Conservation (phyloP, 768 basidiomycete species). For the Trametes cubensis region DNA sequence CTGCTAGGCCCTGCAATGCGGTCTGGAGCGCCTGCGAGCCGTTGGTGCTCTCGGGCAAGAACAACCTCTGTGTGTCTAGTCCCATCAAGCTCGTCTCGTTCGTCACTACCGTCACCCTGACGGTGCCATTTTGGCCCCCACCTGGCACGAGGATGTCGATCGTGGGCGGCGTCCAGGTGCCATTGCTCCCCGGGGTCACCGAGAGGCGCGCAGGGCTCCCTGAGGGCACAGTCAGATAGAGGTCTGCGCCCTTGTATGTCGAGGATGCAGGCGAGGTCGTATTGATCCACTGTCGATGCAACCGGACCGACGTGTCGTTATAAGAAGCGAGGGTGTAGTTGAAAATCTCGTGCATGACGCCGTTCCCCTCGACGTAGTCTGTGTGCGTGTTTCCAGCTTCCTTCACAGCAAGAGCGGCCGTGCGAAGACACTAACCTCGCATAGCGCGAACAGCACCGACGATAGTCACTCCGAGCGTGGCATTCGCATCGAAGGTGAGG, state of each 20-base stretch:
- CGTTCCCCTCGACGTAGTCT: conserved; percentile 41
- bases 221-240: conserved; percentile 33
- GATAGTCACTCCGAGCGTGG: conserved; percentile 45
- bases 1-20: conserved; percentile 35
- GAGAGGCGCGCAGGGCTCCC: conserved; percentile 36
- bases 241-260: conserved; percentile 37
- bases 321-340: conserved; percentile 45
- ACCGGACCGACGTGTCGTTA: conserved; percentile 39
- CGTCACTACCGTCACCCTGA: conserved; percentile 39
- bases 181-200: conserved; percentile 38
- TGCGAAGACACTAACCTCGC: conserved; percentile 33
- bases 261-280: conserved; percentile 36
- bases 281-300: conserved; percentile 47
- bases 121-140: conserved; percentile 23
- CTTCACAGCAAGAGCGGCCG: background rate
- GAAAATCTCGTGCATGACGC: conserved; percentile 47
- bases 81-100: conserved; percentile 44
- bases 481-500: conserved; percentile 38
- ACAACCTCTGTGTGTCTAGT: conserved; percentile 36
- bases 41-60: conserved; percentile 36
- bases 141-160: conserved; percentile 39
- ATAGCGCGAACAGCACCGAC: conserved; percentile 47
- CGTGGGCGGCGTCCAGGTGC: conserved; percentile 37
- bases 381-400: background rate
- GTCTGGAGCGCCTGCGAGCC: conserved; percentile 31